Evolutionary conservation across 371 early-diverging fungal genomes (phyloP).

Genomic region (Mortierella sp.): DNA sequence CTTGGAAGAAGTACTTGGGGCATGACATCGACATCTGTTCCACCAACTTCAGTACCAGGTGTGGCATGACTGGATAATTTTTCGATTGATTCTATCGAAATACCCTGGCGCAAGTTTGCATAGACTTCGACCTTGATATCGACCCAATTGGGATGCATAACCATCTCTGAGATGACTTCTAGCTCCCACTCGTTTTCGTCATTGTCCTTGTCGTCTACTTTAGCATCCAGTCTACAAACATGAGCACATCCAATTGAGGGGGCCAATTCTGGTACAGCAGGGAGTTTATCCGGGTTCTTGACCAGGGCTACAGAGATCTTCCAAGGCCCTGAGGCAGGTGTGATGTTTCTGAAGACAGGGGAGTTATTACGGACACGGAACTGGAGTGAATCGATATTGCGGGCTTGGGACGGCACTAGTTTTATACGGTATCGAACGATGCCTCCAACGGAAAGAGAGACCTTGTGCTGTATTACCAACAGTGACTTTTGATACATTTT

Average conservation of each 20-base stretch:
- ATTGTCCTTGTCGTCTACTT: not conserved
- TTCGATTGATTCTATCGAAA: not conserved
- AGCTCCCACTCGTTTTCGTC: slow-evolving; percentile 52
- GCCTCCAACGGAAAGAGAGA: slow-evolving; percentile 46
- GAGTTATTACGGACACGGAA: slow-evolving; percentile 45
- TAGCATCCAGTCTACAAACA: slow-evolving; percentile 31
- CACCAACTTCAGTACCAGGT: not conserved
- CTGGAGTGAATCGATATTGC: slow-evolving; percentile 30
- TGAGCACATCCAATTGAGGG: slow-evolving; percentile 46
- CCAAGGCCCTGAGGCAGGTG: slow-evolving; percentile 53
- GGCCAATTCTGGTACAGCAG: slow-evolving; percentile 28
- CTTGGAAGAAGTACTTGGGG: slow-evolving; percentile 30
- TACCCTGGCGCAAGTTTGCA: slow-evolving; percentile 13
- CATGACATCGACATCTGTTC: slow-evolving; percentile 7
- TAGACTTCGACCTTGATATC: slow-evolving; percentile 43
- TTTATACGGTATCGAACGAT: slow-evolving; percentile 51
- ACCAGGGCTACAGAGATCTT: slow-evolving; percentile 39
- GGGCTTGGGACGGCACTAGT: slow-evolving; percentile 13
- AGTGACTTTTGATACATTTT: slow-evolving; percentile 35
- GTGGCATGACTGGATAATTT: not conserved
- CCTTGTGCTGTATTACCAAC: slow-evolving; percentile 32
- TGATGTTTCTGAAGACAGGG: slow-evolving; percentile 38
- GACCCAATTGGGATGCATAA: slow-evolving; percentile 41
- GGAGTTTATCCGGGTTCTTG: slow-evolving; percentile 37
- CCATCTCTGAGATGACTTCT: slow-evolving; percentile 54